A percentile compares a stretch with the other conserved stretches of the same genome.
phyloP scores from a whole-genome alignment of 768 basidiomycete species.

The Boletus barrowsii region DNA sequence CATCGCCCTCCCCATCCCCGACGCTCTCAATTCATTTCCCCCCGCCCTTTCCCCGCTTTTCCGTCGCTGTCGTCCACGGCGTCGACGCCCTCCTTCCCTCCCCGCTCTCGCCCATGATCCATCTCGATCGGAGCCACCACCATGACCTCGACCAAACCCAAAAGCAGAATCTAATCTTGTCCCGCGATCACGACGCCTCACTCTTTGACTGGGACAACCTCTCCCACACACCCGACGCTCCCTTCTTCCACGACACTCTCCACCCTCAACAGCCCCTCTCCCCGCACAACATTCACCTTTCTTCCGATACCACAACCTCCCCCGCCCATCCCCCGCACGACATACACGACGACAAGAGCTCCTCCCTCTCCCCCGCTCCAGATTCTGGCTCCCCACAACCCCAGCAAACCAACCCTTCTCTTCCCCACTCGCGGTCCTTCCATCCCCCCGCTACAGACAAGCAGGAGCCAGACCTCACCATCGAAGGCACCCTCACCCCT shows the following conservation, averaged over 20 bases:
- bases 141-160: constrained; percentile 37
- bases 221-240: constrained; percentile 21
- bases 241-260: constrained; percentile 29
- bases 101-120: constrained; percentile 39
- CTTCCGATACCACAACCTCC: constrained; percentile 3
- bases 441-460: constrained; percentile 23
- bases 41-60: not conserved
- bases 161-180: constrained; percentile 44
- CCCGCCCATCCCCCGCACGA: constrained; percentile 16
- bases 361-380: constrained; percentile 57
- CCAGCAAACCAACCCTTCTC: constrained; percentile 18
- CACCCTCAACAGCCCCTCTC: constrained; percentile 18
- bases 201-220: constrained; percentile 37
- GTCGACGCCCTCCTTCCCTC: not conserved
- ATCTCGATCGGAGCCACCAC: constrained; percentile 52
- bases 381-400: constrained; percentile 40
- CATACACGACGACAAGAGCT: constrained; percentile 43
- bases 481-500: constrained; percentile 56
- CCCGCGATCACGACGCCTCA: constrained; percentile 31
- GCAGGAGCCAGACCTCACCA: constrained; percentile 35
- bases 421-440: constrained; percentile 16
- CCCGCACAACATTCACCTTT: constrained; percentile 16
- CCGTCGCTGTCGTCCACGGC: not conserved
- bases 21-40: not conserved
- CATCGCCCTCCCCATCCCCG: constrained; percentile 5